A percentile compares a stretch with the other conserved stretches of the same genome.
phyloP scores from a whole-genome alignment of 176 grass and related monocot genomes.

The Oryza meyeriana region DNA sequence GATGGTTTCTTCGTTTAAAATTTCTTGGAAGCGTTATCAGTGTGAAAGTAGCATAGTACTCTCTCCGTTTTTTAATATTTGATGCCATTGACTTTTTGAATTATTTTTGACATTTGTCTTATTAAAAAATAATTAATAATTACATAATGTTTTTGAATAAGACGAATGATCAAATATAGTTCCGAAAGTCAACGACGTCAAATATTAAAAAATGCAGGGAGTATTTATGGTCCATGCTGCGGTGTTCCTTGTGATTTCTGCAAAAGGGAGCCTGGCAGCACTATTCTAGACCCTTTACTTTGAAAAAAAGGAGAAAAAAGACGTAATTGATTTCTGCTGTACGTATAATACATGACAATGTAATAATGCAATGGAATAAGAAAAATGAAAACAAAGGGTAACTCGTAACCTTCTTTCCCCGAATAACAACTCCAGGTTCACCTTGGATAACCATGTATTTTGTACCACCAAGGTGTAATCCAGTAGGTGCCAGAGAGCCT shows the following conservation, averaged over 20 bases:
- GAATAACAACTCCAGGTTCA: constrained; percentile 53
- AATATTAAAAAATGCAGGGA: too few species aligned
- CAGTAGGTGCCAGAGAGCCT: constrained; percentile 54
- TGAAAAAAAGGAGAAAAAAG: not conserved
- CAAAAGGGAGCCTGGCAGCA: not conserved
- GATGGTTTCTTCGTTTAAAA: not conserved
- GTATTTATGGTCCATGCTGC: too few species aligned
- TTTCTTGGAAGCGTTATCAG: not conserved
- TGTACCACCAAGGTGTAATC: constrained; percentile 44
- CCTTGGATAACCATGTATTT: constrained; percentile 73
- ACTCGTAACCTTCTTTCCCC: constrained; percentile 53
- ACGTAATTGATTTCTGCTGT: not conserved
- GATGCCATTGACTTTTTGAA: too few species aligned
- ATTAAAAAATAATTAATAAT: too few species aligned
- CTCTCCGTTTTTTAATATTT: too few species aligned
- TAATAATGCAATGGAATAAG: not conserved
- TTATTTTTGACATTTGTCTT: too few species aligned
- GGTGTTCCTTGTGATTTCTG: too few species aligned
- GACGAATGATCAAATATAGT: too few species aligned
- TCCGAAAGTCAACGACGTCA: too few species aligned
- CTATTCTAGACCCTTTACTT: not conserved
- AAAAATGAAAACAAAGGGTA: not conserved
- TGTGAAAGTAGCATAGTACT: not conserved
- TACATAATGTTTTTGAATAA: too few species aligned
- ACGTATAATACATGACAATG: not conserved